Evolutionary conservation across 2,329 filamentous ascomycete species (phyloP).

Genomic region (Grosmannia penicillata): DNA sequence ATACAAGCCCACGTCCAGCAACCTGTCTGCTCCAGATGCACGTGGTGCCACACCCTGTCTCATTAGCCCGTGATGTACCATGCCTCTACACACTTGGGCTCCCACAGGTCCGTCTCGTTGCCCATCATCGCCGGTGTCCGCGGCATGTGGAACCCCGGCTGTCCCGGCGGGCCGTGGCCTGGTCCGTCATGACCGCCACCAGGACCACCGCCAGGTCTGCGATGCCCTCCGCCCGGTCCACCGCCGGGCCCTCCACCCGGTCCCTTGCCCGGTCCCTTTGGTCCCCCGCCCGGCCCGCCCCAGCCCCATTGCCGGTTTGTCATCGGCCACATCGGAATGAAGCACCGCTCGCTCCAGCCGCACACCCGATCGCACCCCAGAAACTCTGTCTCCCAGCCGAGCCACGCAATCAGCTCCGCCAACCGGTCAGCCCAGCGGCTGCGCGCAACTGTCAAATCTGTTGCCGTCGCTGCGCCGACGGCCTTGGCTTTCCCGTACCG

Average conservation of each 20-base stretch:
- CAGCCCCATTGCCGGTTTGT: constrained; percentile 6
- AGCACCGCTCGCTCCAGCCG: constrained; percentile 27
- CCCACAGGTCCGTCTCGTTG: constrained; percentile 16
- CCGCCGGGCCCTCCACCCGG: neutral
- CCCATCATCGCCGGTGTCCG: constrained; percentile 12
- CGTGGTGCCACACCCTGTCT: too few relatives aligned
- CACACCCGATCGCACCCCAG: constrained; percentile 24
- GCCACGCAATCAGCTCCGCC: constrained; percentile 30
- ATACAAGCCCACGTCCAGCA: neutral
- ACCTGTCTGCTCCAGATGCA: neutral
- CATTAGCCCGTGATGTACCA: constrained; percentile 7
- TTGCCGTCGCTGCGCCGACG: neutral
- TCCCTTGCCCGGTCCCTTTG: neutral
- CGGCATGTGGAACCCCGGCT: constrained; percentile 5
- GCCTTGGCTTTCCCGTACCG: neutral
- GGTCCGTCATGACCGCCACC: neutral
- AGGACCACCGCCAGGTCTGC: too few relatives aligned
- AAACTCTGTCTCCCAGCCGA: constrained; percentile 34
- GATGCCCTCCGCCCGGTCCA: too few relatives aligned
- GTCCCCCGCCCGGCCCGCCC: neutral
- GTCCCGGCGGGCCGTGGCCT: neutral
- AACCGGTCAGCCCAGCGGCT: constrained; percentile 18
- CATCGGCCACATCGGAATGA: constrained; percentile 36
- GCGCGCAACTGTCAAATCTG: neutral
- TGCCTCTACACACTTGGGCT: constrained; percentile 14